Evolutionary conservation across 139 green algal genomes (phyloP).

Genomic region (Monoraphidium neglectum): DNA sequence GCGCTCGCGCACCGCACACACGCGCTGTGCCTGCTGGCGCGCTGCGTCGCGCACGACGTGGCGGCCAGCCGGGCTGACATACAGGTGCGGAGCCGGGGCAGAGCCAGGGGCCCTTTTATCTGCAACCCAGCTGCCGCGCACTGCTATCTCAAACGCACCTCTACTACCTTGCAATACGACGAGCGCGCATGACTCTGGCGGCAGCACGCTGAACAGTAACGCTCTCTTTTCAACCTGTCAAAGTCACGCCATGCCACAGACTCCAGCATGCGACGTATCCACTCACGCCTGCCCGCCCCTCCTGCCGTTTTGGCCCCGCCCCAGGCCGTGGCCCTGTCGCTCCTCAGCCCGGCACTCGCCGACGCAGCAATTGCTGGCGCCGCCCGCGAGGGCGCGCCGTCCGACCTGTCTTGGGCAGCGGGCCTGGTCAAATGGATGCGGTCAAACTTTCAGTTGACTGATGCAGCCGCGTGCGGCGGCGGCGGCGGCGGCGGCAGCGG

Average conservation of each 20-base stretch:
- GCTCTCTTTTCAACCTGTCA: too few species aligned
- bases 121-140: too few species aligned
- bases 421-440: slow-evolving; percentile 48
- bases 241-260: neutral
- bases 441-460: slow-evolving; percentile 3
- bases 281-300: too few species aligned
- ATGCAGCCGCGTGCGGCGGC: neutral
- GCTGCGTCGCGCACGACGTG: slow-evolving; percentile 51
- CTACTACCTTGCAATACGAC: neutral
- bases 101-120: too few species aligned
- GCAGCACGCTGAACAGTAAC: too few species aligned
- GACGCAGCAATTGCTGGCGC: slow-evolving; percentile 14
- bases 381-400: slow-evolving; percentile 15
- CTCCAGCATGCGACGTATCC: neutral
- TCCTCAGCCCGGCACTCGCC: slow-evolving; percentile 28
- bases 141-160: too few species aligned
- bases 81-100: slow-evolving; percentile 11
- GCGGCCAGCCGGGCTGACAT: slow-evolving; percentile 66
- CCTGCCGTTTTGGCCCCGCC: neutral
- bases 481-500: slow-evolving; percentile 11
- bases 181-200: too few species aligned
- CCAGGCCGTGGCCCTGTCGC: slow-evolving; percentile 58
- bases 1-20: slow-evolving; percentile 58
- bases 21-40: slow-evolving; percentile 70
- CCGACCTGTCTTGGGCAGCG: slow-evolving; percentile 32